Percentiles rank a stretch among this genome's conserved stretches.
Evolutionary conservation across 2,329 filamentous ascomycete genomes (phyloP).

Genomic region (Pseudogymnoascus sp.): DNA sequence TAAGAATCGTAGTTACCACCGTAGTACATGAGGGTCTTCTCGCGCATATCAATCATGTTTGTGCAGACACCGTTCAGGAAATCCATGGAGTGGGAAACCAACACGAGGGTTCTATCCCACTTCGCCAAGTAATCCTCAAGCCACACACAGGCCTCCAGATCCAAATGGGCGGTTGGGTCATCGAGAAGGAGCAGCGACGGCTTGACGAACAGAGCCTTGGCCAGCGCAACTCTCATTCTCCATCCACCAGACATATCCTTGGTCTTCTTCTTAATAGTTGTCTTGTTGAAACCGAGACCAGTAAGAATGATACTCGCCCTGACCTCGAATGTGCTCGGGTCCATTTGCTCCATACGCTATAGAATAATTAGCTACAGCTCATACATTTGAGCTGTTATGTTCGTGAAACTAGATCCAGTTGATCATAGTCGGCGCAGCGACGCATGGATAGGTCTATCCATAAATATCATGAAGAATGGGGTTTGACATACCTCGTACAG

Average conservation of each 20-base stretch:
- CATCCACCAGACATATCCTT: conserved; percentile 99
- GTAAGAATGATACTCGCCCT: conserved; percentile 94
- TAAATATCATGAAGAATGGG: background rate
- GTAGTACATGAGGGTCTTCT: conserved; percentile 86
- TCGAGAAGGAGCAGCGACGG: conserved; percentile 92
- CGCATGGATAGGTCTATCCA: background rate
- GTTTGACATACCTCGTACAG: conserved; percentile 74
- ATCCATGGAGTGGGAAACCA: conserved; percentile 97
- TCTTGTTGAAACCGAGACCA: conserved; percentile 98
- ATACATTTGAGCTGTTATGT: background rate
- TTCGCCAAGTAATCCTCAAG: conserved; percentile 99
- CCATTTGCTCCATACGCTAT: conserved; percentile 97
- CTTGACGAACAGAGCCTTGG: conserved; percentile 97
- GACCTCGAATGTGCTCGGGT: conserved; percentile 92
- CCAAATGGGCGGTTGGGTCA: conserved; percentile 97
- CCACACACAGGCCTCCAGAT: conserved; percentile 99
- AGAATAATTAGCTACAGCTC: conserved; percentile 16
- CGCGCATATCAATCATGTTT: conserved; percentile 97
- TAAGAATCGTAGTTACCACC: conserved; percentile 99
- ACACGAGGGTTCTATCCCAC: conserved; percentile 90
- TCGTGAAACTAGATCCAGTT: conserved; percentile 21
- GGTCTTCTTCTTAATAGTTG: conserved; percentile 96
- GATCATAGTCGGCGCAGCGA: background rate
- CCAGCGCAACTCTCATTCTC: conserved; percentile 98
- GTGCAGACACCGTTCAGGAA: conserved; percentile 98